A percentile compares a stretch with the other conserved stretches of the same genome.
Evolutionary conservation across 441 rosid genomes (phyloP).

Genomic region (Adansonia rubrostipa): DNA sequence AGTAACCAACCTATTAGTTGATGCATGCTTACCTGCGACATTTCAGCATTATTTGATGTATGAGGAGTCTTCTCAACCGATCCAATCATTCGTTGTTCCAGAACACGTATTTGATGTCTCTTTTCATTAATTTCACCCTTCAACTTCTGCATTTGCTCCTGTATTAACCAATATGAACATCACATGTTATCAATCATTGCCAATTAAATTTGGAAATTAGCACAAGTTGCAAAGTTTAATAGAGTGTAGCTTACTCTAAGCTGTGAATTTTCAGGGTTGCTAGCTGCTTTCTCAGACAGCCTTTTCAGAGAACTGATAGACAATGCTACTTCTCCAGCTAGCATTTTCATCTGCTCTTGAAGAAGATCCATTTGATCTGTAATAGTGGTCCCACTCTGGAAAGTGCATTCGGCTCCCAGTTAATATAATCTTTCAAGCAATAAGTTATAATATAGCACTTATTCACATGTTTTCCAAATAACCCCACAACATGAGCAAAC

Average conservation of each 20-base stretch:
- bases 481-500: conserved; percentile 4
- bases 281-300: conserved; percentile 68
- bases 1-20: conserved; percentile 13
- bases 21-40: conserved; percentile 63
- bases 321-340: conserved; percentile 93
- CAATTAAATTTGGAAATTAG: conserved; percentile 22
- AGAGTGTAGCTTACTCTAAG: conserved; percentile 52
- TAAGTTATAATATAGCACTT: conserved; percentile 10
- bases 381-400: conserved; percentile 68
- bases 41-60: conserved; percentile 54
- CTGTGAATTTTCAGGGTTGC: conserved; percentile 65
- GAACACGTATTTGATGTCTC: conserved; percentile 69
- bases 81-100: conserved; percentile 83
- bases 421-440: conserved; percentile 27
- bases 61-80: conserved; percentile 57
- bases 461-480: neutral
- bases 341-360: conserved; percentile 85
- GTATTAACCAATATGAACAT: conserved; percentile 36
- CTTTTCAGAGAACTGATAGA: conserved; percentile 80
- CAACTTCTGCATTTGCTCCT: conserved; percentile 80
- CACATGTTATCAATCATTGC: conserved; percentile 28
- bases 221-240: conserved; percentile 25
- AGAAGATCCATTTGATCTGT: conserved; percentile 97
- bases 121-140: conserved; percentile 83
- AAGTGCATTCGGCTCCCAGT: conserved; percentile 38